phyloP scores from a whole-genome alignment of 1,139 yeast genomes.

The Kluyveromyces marxianus region DNA sequence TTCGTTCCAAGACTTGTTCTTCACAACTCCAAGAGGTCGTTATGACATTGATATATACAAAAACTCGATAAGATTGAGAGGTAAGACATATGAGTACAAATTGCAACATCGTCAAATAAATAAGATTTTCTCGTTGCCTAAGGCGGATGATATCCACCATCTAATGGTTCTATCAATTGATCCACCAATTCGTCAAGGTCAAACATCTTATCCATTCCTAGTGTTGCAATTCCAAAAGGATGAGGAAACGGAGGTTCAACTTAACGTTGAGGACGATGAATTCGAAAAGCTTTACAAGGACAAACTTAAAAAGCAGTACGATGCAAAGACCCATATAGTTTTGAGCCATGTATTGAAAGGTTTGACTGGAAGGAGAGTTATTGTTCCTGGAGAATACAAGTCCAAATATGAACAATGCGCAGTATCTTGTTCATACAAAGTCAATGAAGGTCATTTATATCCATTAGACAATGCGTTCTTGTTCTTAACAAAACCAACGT shows the following conservation, averaged over 20 bases:
- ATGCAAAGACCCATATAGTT: conserved; percentile 83
- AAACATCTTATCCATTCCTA: conserved; percentile 89
- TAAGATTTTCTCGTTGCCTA: conserved; percentile 84
- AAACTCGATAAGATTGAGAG: conserved; percentile 81
- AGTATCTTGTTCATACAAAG: conserved; percentile 85
- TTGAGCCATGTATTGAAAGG: conserved; percentile 88
- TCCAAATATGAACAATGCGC: conserved; percentile 75
- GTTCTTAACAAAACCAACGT: conserved; percentile 90
- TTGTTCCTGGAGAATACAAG: conserved; percentile 78
- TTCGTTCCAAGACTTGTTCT: conserved; percentile 81
- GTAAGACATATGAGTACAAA: conserved; percentile 96
- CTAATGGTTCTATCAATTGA: conserved; percentile 83
- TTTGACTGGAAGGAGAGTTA: conserved; percentile 75
- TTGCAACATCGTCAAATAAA: conserved; percentile 87
- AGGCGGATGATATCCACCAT: conserved; percentile 90
- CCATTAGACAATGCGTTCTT: conserved; percentile 86
- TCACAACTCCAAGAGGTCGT: conserved; percentile 97
- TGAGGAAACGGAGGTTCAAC: conserved; percentile 86
- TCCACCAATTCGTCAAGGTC: conserved; percentile 93
- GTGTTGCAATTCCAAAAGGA: conserved; percentile 83
- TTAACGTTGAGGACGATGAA: conserved; percentile 79
- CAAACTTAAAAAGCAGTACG: conserved; percentile 62
- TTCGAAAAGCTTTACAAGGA: conserved; percentile 71
- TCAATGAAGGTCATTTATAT: conserved; percentile 88
- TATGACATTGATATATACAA: conserved; percentile 94